These are phyloP conservation scores for Pseudogymnoascus pannorum DNA, from an alignment of 2,329 filamentous ascomycete genomes.

Conservation along the genomic window DNA sequence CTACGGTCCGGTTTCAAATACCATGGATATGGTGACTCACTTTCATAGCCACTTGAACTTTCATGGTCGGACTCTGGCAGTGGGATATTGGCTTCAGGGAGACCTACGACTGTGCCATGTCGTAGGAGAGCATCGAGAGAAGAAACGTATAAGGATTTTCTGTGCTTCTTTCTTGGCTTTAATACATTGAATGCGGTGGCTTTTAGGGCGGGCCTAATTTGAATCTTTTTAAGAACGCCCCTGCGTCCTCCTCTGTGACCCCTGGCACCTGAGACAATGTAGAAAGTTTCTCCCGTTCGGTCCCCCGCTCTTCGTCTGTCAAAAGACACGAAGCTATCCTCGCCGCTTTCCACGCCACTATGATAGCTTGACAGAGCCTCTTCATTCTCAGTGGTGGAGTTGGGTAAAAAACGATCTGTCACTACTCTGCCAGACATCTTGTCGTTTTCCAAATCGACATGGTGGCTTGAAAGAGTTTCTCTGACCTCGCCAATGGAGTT, in stretches of 20 bases:
- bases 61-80: slow-evolving; percentile 9
- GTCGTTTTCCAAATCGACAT: not conserved
- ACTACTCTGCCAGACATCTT: not conserved
- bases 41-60: not conserved
- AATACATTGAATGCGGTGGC: not conserved
- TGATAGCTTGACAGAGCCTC: too few species aligned
- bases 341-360: too few species aligned
- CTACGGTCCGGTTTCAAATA: not conserved
- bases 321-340: not conserved
- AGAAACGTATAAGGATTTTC: not conserved
- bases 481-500: not conserved
- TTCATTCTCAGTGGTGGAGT: too few species aligned
- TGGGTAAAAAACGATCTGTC: too few species aligned
- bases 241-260: not conserved
- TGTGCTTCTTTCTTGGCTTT: not conserved
- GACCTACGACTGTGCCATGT: not conserved
- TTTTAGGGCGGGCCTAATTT: not conserved
- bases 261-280: not conserved
- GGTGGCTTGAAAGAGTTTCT: not conserved
- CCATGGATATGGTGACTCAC: not conserved
- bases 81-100: not conserved
- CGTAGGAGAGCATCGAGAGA: slow-evolving; percentile 9
- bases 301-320: not conserved
- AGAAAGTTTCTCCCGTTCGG: not conserved
- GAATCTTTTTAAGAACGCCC: not conserved